These are phyloP conservation scores for Cenococcum geophilum DNA, from an alignment of 495 filamentous ascomycete genomes.

Conservation along the genomic window DNA sequence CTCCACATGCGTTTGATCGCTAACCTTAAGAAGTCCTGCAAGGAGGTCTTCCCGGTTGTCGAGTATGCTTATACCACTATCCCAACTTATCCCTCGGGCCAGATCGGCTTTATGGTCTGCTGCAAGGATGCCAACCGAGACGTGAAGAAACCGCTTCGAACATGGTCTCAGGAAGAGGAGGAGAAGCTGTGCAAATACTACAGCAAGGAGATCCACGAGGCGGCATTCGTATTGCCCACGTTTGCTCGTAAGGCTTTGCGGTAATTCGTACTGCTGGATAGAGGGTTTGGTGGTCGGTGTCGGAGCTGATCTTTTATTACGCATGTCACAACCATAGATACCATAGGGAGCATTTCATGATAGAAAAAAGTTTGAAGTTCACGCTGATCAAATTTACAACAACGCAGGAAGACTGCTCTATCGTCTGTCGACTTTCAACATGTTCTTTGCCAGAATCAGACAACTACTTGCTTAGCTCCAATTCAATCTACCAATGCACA, in stretches of 20 bases:
- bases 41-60: conserved; percentile 91
- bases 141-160: conserved; percentile 73
- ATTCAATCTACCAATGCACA: too few relatives aligned
- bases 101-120: conserved; percentile 99
- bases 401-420: too few relatives aligned
- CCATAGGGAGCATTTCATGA: background rate
- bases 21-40: conserved; percentile 90
- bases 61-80: conserved; percentile 99
- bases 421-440: too few relatives aligned
- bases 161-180: conserved; percentile 80
- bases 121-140: conserved; percentile 83
- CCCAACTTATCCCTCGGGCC: conserved; percentile 96
- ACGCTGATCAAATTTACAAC: too few relatives aligned
- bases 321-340: background rate
- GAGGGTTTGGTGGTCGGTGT: background rate
- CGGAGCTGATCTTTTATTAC: background rate
- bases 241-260: conserved; percentile 76
- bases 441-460: too few relatives aligned
- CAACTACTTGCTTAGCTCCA: too few relatives aligned
- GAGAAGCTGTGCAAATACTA: conserved; percentile 89
- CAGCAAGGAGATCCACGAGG: conserved; percentile 89
- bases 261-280: conserved; percentile 8
- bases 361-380: background rate
- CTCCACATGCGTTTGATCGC: conserved; percentile 88
- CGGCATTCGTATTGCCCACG: conserved; percentile 85